Evolutionary conservation across 1,139 yeast species (phyloP), one percentile per base, ranked within the genome.

Genomic region (Scheffersomyces cryptocercus): DNA sequence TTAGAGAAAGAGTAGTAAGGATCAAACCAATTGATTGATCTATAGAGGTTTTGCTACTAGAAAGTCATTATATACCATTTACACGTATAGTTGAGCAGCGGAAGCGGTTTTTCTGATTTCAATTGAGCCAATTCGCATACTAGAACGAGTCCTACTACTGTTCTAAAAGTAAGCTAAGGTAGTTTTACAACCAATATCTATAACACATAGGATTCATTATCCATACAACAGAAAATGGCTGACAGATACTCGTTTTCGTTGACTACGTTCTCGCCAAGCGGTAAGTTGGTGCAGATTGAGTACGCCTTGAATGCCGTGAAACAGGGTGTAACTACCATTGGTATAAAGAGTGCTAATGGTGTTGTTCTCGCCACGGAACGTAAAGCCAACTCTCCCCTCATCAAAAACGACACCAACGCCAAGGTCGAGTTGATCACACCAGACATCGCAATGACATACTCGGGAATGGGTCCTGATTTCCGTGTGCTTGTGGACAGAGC

Each of bases 391-490:
- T 89, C 97, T 8, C 75, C 86, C 20, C 78, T 95, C 52, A 79
- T 90, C 50, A 84, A 88, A 55, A 72, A 81, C 29, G 96, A 87
- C 43, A 80, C 90, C 43, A 77, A 87, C 49, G 78, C 85, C 43
- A 95, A 95, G 63, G 85, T 95, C 35, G 86, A 89, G 43, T 72
- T 82, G 47, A 81, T 95, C 57, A 90, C 99, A 2, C 99, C 99
- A 34, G 90, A 93, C 61, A 88, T 93, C 53, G 99, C 98, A 46
- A 89, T 93, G 81, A 90, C 96, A 4, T 95, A 95, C 69, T 81
- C 97, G 13, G 99, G 99, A 28, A 91, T 95, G 98, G 99, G 99
- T 11, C 99, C 99, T 15, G 99, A 95, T 67, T 95, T 88, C 73
- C 79, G 99, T 53, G 96, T 95, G 15, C 79, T 95, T 41, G 90